Conservation (phyloP, 2,329 filamentous ascomycete genomes). For the Claviceps paspali region DNA sequence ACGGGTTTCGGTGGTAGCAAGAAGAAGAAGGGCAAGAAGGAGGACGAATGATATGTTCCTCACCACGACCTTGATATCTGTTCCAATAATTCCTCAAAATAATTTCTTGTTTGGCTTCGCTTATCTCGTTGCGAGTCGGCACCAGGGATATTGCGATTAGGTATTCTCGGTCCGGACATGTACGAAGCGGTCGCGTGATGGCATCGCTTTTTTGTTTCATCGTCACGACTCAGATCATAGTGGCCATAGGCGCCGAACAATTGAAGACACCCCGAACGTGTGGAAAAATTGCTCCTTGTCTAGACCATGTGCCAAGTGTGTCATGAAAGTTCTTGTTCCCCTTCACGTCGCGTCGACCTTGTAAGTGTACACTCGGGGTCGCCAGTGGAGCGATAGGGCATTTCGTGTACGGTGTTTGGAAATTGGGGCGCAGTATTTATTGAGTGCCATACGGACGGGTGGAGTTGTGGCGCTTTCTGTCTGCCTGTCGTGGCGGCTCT, state of each 20-base stretch:
- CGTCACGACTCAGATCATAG: constrained; percentile 1
- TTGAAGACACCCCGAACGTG: too few species aligned
- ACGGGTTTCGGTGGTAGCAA: constrained; percentile 29
- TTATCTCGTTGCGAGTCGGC: constrained; percentile 24
- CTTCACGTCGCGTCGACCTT: too few species aligned
- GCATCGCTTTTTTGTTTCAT: constrained; percentile 11
- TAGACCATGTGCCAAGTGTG: too few species aligned
- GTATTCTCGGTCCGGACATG: constrained; percentile 18
- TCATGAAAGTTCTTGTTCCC: too few species aligned
- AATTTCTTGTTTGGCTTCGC: constrained; percentile 22
- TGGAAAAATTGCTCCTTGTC: too few species aligned
- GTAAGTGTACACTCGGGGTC: too few species aligned
- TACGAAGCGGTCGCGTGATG: constrained; percentile 13
- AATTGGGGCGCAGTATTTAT: too few species aligned
- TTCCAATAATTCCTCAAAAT: constrained; percentile 24
- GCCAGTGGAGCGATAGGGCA: too few species aligned
- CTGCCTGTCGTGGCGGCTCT: too few species aligned
- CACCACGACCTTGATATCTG: constrained; percentile 18
- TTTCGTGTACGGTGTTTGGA: too few species aligned
- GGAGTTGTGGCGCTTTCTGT: too few species aligned
- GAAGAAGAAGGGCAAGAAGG: constrained; percentile 62
- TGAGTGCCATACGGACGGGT: too few species aligned
- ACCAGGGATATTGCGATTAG: constrained; percentile 28
- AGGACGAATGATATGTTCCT: constrained; percentile 30
- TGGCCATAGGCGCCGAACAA: background rate